phyloP scores from a whole-genome alignment of 305 asterid species.

The Withania somnifera region DNA sequence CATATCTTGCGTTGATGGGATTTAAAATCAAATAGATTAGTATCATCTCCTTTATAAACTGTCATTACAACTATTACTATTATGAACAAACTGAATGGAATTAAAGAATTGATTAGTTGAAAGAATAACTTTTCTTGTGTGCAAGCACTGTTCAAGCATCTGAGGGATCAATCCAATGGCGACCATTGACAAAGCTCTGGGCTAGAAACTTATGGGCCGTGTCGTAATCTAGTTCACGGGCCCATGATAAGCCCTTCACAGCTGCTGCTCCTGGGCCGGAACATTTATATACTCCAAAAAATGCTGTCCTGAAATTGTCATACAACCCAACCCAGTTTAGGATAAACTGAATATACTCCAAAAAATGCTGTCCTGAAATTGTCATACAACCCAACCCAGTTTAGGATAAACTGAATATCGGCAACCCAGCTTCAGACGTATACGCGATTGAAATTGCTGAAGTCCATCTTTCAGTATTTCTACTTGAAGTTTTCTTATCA shows the following conservation, averaged over 20 bases:
- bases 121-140: not conserved
- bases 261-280: slow-evolving; percentile 72
- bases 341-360: slow-evolving; percentile 29
- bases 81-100: not conserved
- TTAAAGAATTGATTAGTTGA: not conserved
- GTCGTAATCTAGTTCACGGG: slow-evolving; percentile 56
- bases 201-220: slow-evolving; percentile 76
- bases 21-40: not conserved
- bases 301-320: slow-evolving; percentile 43
- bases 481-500: too few relatives aligned
- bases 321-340: not conserved
- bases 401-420: not conserved
- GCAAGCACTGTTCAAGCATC: slow-evolving; percentile 28
- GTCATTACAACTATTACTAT: not conserved
- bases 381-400: not conserved
- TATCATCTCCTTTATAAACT: not conserved
- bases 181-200: slow-evolving; percentile 79
- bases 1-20: too few relatives aligned
- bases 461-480: too few relatives aligned
- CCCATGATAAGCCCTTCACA: slow-evolving; percentile 71
- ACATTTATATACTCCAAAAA: slow-evolving; percentile 67
- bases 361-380: slow-evolving; percentile 56
- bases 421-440: too few relatives aligned
- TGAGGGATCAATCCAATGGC: slow-evolving; percentile 69
- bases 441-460: not conserved